Evolutionary conservation across 2,329 filamentous ascomycete genomes (phyloP), one percentile per base, ranked within the genome.

Genomic region (Chaetomium strumarium): DNA sequence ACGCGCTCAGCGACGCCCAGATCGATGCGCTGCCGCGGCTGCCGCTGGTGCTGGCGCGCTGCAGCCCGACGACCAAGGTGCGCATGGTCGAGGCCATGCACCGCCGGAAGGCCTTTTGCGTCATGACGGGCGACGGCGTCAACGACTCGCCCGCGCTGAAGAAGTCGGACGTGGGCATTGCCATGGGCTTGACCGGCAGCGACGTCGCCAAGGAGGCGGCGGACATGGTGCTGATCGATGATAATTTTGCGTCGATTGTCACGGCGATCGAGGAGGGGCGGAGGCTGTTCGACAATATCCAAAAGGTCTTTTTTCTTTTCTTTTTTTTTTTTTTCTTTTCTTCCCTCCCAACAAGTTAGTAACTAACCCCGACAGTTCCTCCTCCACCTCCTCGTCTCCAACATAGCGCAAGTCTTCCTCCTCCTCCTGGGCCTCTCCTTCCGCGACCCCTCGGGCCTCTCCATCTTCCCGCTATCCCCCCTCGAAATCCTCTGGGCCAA

Each of bases 231-330:
- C 73, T 95, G 48, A 93, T 88, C 0, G 88, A 93, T 61, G 89
- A 95, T 67, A 87, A 93, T 69, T 93, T 95, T 67, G 88, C 86
- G 0, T 93, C 89, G 5, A 99, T 99, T 58, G 78, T 99, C 11
- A 88, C 84, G 54, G 93, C 93, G 29, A 99, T 99, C 57, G 93
- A 99, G 69, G 93, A 99, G 72, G 95, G 93, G 70, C 99, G 99
- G 70, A 93, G 91, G 51, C 99, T 99, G 61, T 99, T 99, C 72
- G 96, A 93, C 79, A 99, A 99, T 69, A 97, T 99, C 60, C 93
- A 99, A 67, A 99, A 99, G 70, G 99, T 99, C 72, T 79, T 99
- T 58, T 97, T 93, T 0, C 99, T 99, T 72, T 97, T 93, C 0
- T 99, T 99, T 72, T 93, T 55, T 75, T 99, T 60, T 90, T 88